Percentiles rank a stretch among this genome's conserved stretches.
These are phyloP conservation scores for Rhynchospora tenuis DNA, from an alignment of 176 grass and related monocot species.

Conservation along the genomic window DNA sequence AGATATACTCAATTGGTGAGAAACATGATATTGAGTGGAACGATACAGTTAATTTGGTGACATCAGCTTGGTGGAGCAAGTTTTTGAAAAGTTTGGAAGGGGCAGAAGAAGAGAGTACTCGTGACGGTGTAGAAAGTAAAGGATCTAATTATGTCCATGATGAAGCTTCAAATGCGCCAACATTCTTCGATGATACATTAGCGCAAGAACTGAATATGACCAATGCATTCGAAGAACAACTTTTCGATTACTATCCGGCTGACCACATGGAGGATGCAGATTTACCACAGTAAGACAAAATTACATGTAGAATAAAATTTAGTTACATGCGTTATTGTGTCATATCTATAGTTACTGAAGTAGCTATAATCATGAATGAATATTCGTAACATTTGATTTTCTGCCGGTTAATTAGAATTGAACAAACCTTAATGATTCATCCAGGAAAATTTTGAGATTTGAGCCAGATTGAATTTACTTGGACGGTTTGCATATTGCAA, in stretches of 20 bases:
- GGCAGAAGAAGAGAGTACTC: conserved; percentile 17
- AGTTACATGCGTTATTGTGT: background rate
- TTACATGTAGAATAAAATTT: background rate
- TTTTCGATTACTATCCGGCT: conserved; percentile 29
- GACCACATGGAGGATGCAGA: conserved; percentile 34
- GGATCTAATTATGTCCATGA: conserved; percentile 1
- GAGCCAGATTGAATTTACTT: background rate
- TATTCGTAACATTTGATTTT: no score
- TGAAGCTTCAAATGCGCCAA: conserved; percentile 24
- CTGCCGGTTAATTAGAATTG: no score
- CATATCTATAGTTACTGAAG: background rate
- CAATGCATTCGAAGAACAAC: conserved; percentile 3
- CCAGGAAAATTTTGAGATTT: background rate
- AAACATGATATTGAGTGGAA: conserved; percentile 89
- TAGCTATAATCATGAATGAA: no score
- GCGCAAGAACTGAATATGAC: conserved; percentile 4
- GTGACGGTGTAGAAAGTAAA: background rate
- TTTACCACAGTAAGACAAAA: conserved; percentile 53
- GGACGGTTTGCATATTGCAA: background rate
- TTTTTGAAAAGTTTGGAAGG: conserved; percentile 65
- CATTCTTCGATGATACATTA: conserved; percentile 14
- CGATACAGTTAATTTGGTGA: conserved; percentile 69
- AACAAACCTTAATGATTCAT: no score
- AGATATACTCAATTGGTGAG: conserved; percentile 64
- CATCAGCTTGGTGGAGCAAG: conserved; percentile 84